phyloP scores from a whole-genome alignment of 2,329 filamentous ascomycete species.

The Thermothelomyces thermophilus region DNA sequence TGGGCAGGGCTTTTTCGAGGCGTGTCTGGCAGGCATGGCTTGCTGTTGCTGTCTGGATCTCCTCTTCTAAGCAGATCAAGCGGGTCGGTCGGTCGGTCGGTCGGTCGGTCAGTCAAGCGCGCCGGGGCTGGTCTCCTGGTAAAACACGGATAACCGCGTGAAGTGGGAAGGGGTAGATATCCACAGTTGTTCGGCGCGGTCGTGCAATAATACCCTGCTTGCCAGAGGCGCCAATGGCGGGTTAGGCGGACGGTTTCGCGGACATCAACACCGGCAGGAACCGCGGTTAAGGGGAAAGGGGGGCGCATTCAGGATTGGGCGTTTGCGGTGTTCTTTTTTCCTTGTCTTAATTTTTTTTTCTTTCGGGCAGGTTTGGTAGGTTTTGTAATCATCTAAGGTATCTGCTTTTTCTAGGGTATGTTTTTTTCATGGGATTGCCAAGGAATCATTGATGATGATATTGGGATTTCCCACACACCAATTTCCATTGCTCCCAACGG shows the following conservation, averaged over 20 bases:
- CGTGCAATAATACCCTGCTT: too few species aligned
- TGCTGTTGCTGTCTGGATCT: conserved; percentile 55
- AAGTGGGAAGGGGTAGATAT: too few species aligned
- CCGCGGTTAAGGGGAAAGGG: too few species aligned
- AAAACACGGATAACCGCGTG: neutral
- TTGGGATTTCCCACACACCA: neutral
- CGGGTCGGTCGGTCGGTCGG: neutral
- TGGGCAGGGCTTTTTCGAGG: conserved; percentile 35
- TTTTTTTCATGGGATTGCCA: neutral
- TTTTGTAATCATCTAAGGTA: conserved; percentile 8
- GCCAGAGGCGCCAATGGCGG: too few species aligned
- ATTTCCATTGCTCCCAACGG: too few species aligned
- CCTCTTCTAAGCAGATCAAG: conserved; percentile 38
- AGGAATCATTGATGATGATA: neutral
- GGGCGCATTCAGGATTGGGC: too few species aligned
- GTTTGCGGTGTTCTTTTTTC: neutral
- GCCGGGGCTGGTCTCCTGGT: conserved; percentile 9
- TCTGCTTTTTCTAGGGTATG: conserved; percentile 7
- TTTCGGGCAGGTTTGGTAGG: neutral
- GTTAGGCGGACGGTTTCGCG: too few species aligned
- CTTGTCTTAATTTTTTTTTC: neutral
- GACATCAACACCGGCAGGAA: too few species aligned
- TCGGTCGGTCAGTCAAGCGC: neutral
- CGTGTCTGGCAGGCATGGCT: conserved; percentile 44
- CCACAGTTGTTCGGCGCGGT: too few species aligned